Conservation (phyloP, 164 flowering plant genomes). For the Dillenia suffruticosa region DNA sequence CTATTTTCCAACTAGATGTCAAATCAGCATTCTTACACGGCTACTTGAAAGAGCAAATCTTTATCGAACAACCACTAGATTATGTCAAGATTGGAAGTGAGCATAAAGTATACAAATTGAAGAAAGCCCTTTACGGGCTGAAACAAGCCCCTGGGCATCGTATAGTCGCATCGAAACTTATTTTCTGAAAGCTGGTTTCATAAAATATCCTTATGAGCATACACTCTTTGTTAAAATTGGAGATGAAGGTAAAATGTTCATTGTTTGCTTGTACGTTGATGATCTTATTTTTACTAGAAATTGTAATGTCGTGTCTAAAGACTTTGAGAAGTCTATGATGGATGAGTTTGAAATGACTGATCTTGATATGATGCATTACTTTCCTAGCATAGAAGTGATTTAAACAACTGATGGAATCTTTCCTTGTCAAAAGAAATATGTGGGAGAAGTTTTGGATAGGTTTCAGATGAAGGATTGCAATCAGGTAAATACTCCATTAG, state of each 20-base stretch:
- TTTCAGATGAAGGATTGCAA: conserved; percentile 5
- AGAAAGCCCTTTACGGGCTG: background rate
- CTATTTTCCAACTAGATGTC: conserved; percentile 10
- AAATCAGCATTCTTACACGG: conserved; percentile 11
- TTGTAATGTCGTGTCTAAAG: no score
- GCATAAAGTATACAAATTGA: conserved; percentile 6
- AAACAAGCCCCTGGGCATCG: background rate
- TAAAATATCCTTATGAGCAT: background rate
- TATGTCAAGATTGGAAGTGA: conserved; percentile 3
- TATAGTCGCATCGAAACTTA: conserved; percentile 5
- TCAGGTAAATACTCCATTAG: conserved; percentile 2
- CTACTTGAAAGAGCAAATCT: conserved; percentile 5
- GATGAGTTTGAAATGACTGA: no score
- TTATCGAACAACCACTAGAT: conserved; percentile 4
- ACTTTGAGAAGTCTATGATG: no score
- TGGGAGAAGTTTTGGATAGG: no score
- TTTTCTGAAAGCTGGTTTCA: conserved; percentile 1
- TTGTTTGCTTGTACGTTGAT: conserved; percentile 5
- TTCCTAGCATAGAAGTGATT: no score
- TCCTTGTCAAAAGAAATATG: no score
- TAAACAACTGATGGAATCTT: no score
- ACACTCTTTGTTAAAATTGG: conserved; percentile 4
- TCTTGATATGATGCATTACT: no score
- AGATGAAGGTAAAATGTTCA: conserved; percentile 1
- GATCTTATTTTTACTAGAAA: no score